Percentiles rank a stretch among this genome's conserved stretches.
These are phyloP conservation scores for Nothopassalora personata DNA, from an alignment of 2,329 filamentous ascomycete genomes.

Conservation along the genomic window DNA sequence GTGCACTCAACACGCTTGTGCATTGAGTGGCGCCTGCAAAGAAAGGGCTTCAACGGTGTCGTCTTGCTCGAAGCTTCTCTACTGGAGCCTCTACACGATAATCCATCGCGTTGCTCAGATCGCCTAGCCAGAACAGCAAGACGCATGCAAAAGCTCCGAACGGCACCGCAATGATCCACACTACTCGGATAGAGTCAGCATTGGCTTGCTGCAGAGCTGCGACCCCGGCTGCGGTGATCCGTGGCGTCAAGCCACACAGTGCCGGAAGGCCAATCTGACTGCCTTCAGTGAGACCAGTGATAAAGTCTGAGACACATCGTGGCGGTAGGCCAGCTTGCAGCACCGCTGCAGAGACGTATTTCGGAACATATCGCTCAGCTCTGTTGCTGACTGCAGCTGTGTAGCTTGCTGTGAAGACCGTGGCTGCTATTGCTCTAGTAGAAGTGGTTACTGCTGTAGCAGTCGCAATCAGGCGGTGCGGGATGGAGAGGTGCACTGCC, in stretches of 20 bases:
- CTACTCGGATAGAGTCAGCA: slow-evolving; percentile 1
- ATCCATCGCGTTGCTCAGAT: slow-evolving; percentile 5
- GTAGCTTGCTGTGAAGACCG: slow-evolving; percentile 39
- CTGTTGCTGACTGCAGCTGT: slow-evolving; percentile 38
- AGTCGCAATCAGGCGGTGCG: slow-evolving; percentile 19
- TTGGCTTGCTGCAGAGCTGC: slow-evolving; percentile 4
- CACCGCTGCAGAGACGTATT: slow-evolving; percentile 33
- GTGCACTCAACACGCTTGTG: no score
- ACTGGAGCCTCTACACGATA: slow-evolving; percentile 3
- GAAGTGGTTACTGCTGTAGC: slow-evolving; percentile 13
- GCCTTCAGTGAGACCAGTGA: slow-evolving; percentile 29
- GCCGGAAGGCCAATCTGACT: slow-evolving; percentile 24
- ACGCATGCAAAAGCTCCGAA: background rate
- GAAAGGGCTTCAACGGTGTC: no score
- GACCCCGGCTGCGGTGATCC: slow-evolving; percentile 31
- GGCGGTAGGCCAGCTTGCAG: slow-evolving; percentile 36
- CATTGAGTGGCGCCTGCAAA: no score
- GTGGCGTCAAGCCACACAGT: slow-evolving; percentile 31
- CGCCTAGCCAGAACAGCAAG: background rate
- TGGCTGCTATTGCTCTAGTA: slow-evolving; percentile 26
- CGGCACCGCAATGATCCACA: slow-evolving; percentile 1
- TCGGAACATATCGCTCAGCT: slow-evolving; percentile 34
- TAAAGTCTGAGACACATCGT: slow-evolving; percentile 31
- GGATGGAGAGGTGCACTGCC: slow-evolving; percentile 16
- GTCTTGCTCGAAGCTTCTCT: background rate